Conservation (phyloP, 2,329 filamentous ascomycete species). For the Phoma sp. region DNA sequence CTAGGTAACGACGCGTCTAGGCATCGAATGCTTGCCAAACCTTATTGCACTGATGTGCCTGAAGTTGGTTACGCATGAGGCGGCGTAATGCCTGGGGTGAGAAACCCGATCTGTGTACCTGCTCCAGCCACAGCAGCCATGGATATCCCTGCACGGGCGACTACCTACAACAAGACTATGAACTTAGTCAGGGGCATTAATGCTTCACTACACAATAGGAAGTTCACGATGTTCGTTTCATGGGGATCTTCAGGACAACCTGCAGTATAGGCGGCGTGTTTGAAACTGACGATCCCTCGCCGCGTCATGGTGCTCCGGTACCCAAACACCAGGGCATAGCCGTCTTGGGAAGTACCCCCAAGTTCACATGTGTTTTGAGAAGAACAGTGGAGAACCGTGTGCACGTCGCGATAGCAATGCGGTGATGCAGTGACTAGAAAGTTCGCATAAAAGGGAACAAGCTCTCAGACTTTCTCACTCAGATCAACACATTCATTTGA, state of each 20-base stretch:
- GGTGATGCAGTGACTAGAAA: background rate
- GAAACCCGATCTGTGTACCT: background rate
- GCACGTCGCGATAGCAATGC: background rate
- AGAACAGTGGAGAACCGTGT: background rate
- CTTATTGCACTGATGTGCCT: background rate
- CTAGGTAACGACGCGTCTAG: background rate
- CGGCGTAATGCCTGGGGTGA: background rate
- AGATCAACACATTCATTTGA: slow-evolving; percentile 1
- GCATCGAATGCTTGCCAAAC: background rate
- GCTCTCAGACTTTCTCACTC: background rate
- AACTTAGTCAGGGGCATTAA: background rate
- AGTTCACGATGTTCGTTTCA: background rate
- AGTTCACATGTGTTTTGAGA: background rate
- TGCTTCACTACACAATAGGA: background rate
- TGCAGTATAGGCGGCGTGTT: background rate
- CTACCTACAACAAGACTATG: background rate
- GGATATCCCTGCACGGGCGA: background rate
- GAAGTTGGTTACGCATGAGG: slow-evolving; percentile 1
- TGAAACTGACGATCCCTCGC: background rate
- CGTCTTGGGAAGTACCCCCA: background rate
- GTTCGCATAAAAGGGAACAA: slow-evolving; percentile 4
- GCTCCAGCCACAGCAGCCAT: slow-evolving; percentile 5
- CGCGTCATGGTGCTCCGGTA: slow-evolving; percentile 4
- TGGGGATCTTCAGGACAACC: background rate
- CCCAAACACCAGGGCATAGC: background rate